Percentiles rank a stretch among this genome's conserved stretches.
These are phyloP conservation scores for Neonectria hederae DNA, from an alignment of 2,329 filamentous ascomycete species.

Conservation along the genomic window DNA sequence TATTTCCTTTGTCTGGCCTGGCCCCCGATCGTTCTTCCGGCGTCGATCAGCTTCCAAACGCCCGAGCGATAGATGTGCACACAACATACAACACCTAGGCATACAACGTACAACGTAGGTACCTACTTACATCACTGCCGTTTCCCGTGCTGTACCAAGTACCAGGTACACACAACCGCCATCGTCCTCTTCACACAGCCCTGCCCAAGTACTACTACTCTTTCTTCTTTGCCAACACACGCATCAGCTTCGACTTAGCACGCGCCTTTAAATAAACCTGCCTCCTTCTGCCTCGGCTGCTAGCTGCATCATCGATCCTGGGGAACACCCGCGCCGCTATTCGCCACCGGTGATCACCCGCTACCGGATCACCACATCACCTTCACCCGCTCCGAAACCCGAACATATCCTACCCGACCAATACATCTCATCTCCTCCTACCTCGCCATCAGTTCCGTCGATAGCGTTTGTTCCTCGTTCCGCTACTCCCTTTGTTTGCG, in stretches of 20 bases:
- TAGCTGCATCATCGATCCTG: conserved; percentile 7
- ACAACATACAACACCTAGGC: background rate
- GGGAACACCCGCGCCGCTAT: conserved; percentile 7
- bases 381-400: background rate
- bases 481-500: background rate
- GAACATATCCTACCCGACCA: background rate
- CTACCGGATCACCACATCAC: background rate
- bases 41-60: conserved; percentile 37
- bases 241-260: conserved; percentile 1
- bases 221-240: background rate
- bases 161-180: background rate
- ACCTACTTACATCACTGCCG: background rate
- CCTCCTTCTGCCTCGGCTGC: conserved; percentile 4
- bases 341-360: conserved; percentile 3
- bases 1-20: background rate
- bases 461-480: background rate
- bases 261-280: conserved; percentile 4
- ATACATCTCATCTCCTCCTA: background rate
- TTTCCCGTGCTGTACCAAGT: background rate
- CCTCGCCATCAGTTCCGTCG: conserved; percentile 1
- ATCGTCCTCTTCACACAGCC: background rate
- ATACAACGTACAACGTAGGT: background rate
- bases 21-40: conserved; percentile 36
- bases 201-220: background rate
- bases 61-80: background rate